Percentiles rank a stretch among this genome's conserved stretches.
Evolutionary conservation across 2,329 filamentous ascomycete species (phyloP).

Genomic region (Diaporthe aspalathi): DNA sequence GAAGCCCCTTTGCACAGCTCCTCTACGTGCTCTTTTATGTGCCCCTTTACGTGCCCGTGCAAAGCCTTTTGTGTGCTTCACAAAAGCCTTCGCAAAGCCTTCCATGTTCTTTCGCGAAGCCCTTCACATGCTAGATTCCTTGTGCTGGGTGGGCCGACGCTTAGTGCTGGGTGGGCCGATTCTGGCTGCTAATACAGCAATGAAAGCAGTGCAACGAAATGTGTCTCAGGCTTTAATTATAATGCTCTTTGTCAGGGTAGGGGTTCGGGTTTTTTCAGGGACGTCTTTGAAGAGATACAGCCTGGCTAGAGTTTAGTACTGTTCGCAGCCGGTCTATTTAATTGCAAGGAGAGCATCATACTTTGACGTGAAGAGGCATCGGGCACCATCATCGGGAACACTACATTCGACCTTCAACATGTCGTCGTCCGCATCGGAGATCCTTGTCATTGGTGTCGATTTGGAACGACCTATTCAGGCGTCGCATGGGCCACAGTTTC

Average conservation of each 20-base stretch:
- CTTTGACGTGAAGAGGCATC: not conserved
- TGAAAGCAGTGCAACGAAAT: not conserved
- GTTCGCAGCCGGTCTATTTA: not conserved
- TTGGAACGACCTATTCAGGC: constrained; percentile 69
- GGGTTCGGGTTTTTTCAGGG: not conserved
- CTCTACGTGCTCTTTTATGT: no score
- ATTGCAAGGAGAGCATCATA: not conserved
- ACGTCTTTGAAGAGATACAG: not conserved
- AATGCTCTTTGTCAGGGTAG: not conserved
- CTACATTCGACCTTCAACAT: not conserved
- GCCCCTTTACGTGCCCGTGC: no score
- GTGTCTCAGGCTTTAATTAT: not conserved
- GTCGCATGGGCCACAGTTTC: constrained; percentile 52
- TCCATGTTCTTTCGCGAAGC: no score
- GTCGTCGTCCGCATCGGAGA: constrained; percentile 36
- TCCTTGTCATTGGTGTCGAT: constrained; percentile 65
- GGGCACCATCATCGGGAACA: accelerated
- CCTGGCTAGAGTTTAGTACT: not conserved
- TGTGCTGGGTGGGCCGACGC: no score
- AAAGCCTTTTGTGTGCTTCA: no score
- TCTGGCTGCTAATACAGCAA: no score
- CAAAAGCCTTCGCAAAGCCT: no score
- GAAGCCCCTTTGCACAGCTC: no score
- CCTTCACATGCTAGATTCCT: no score
- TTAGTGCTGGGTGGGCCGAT: no score